phyloP scores from a whole-genome alignment of 768 basidiomycete species.

The Rhizopogon roseolus region DNA sequence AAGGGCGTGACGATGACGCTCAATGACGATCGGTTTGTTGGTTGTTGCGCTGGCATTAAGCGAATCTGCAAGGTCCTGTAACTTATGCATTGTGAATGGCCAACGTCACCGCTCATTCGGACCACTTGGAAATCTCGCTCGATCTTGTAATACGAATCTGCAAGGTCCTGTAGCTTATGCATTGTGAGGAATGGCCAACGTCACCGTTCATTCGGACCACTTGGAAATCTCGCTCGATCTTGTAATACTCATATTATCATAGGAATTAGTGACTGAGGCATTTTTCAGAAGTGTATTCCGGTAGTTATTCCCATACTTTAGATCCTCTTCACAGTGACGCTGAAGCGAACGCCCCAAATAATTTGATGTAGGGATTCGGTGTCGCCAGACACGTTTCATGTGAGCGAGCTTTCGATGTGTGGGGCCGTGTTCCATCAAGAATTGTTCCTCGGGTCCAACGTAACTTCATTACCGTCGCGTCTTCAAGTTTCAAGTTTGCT shows the following conservation, averaged over 20 bases:
- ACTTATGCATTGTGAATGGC: neutral
- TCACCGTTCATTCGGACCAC: neutral
- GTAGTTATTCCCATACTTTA: too few species aligned
- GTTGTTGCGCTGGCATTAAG: neutral
- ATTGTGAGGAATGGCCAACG: neutral
- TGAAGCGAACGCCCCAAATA: too few species aligned
- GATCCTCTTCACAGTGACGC: too few species aligned
- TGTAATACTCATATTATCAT: neutral
- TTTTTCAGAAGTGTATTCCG: too few species aligned
- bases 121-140: neutral
- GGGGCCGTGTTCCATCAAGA: too few species aligned
- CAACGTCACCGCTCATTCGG: neutral
- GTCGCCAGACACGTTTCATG: too few species aligned
- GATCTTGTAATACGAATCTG: neutral
- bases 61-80: neutral
- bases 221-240: neutral
- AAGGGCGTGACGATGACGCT: neutral
- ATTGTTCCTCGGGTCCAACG: too few species aligned
- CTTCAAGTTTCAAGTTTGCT: too few species aligned
- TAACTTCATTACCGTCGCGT: too few species aligned
- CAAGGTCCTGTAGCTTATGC: neutral
- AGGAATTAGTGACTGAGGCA: too few species aligned
- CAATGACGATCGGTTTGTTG: neutral
- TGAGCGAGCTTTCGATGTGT: too few species aligned
- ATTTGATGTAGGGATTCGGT: too few species aligned